phyloP scores from a whole-genome alignment of 148 eudicot genomes.

The Camellia granthamiana region DNA sequence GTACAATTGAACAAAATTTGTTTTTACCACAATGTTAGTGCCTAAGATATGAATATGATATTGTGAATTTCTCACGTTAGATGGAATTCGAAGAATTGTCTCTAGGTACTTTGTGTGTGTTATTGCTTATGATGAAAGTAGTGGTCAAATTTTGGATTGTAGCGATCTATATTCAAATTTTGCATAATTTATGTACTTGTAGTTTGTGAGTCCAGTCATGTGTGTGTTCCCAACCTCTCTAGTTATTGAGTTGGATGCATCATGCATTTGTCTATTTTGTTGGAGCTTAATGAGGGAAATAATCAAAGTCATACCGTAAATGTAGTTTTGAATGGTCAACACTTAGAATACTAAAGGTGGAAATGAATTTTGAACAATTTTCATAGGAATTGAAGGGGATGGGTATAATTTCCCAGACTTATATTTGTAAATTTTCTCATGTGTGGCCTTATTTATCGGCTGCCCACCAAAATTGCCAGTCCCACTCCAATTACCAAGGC shows the following conservation, averaged over 20 bases:
- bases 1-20: background rate
- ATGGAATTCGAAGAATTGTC: background rate
- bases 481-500: no score
- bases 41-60: slow-evolving; percentile 1
- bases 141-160: background rate
- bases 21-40: background rate
- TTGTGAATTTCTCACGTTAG: background rate
- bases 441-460: background rate
- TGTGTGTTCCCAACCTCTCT: background rate
- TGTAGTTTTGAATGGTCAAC: background rate
- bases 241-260: background rate
- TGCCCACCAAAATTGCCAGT: no score
- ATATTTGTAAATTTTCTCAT: no score
- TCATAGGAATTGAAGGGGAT: background rate
- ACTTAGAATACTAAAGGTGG: background rate
- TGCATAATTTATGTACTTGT: background rate
- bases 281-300: background rate
- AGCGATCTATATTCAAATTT: background rate
- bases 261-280: background rate
- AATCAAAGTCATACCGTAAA: background rate
- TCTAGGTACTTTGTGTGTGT: background rate
- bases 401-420: background rate
- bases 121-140: background rate
- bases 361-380: background rate
- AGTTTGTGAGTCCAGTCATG: background rate